Conservation (phyloP, 1,284 basidiomycete species). For the Moesziomyces globuligerus region DNA sequence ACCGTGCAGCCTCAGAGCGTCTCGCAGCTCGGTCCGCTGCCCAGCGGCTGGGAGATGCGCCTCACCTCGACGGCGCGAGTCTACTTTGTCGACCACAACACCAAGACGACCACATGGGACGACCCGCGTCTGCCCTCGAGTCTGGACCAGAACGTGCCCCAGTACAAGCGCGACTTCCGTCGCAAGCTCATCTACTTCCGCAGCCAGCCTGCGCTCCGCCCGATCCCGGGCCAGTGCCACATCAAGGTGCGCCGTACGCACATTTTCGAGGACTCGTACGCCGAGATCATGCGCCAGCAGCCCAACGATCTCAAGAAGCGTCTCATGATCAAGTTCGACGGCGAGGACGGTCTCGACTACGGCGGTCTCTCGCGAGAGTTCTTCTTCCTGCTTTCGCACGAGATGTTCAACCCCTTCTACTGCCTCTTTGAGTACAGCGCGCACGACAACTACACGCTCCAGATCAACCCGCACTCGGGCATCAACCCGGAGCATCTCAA, state of each 20-base stretch:
- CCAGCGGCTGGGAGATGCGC: slow-evolving; percentile 97
- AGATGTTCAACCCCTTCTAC: slow-evolving; percentile 80
- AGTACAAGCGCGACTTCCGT: slow-evolving; percentile 99
- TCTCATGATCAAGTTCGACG: slow-evolving; percentile 98
- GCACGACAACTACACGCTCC: slow-evolving; percentile 98
- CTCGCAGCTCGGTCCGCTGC: slow-evolving; percentile 90
- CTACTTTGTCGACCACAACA: slow-evolving; percentile 97
- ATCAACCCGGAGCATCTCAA: slow-evolving; percentile 99
- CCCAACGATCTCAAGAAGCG: slow-evolving; percentile 96
- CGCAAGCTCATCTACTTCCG: slow-evolving; percentile 99
- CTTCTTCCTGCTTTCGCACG: slow-evolving; percentile 99
- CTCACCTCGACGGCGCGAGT: slow-evolving; percentile 90
- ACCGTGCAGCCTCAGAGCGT: slow-evolving; percentile 82
- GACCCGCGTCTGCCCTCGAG: slow-evolving; percentile 83
- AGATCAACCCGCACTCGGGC: slow-evolving; percentile 96
- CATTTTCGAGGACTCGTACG: slow-evolving; percentile 96
- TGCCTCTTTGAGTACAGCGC: slow-evolving; percentile 99
- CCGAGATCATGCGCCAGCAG: slow-evolving; percentile 91
- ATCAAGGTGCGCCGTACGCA: slow-evolving; percentile 91
- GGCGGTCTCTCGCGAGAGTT: slow-evolving; percentile 98
- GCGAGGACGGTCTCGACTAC: slow-evolving; percentile 97
- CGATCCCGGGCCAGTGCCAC: slow-evolving; percentile 86
- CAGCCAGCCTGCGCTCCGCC: slow-evolving; percentile 91
- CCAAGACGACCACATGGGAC: slow-evolving; percentile 93
- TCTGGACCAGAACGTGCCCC: slow-evolving; percentile 92